Evolutionary conservation across 1,284 basidiomycete species (phyloP).

Genomic region (Schizophyllum amplum): DNA sequence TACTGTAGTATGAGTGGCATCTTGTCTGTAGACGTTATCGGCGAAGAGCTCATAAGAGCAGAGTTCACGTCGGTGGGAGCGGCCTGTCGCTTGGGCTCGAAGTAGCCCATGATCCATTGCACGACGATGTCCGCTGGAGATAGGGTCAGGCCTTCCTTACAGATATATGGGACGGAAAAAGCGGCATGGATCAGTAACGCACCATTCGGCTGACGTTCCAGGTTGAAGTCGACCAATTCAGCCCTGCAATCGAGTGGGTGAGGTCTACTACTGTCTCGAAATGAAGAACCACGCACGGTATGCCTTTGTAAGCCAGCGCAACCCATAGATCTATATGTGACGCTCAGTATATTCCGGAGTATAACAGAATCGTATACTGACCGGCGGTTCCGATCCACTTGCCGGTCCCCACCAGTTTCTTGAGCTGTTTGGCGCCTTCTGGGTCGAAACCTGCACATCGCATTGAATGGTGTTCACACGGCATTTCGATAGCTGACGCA

Average conservation of each 20-base stretch:
- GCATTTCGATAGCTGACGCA: constrained; percentile 16
- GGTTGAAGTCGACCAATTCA: constrained; percentile 55
- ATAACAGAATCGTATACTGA: too few relatives aligned
- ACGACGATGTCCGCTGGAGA: constrained; percentile 30
- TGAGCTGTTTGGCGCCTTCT: constrained; percentile 56
- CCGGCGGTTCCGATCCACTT: constrained; percentile 82
- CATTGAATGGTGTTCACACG: neutral
- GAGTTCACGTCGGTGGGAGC: constrained; percentile 34
- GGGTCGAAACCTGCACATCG: constrained; percentile 56
- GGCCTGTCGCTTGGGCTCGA: constrained; percentile 34
- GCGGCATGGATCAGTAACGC: constrained; percentile 5
- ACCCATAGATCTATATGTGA: constrained; percentile 66
- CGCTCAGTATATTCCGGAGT: too few relatives aligned
- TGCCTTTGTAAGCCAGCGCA: constrained; percentile 63
- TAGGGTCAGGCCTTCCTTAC: too few relatives aligned
- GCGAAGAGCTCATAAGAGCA: constrained; percentile 34
- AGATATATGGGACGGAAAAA: too few relatives aligned
- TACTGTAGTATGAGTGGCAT: constrained; percentile 81
- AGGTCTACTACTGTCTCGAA: neutral
- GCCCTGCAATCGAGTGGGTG: constrained; percentile 30
- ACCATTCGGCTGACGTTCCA: constrained; percentile 33
- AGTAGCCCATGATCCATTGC: constrained; percentile 60
- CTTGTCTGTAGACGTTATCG: constrained; percentile 48
- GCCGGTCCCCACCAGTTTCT: constrained; percentile 50
- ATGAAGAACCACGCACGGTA: constrained; percentile 49